Base-by-base conservation (phyloP, 805 yeast species). In the Ogataea kodamae region DNA sequence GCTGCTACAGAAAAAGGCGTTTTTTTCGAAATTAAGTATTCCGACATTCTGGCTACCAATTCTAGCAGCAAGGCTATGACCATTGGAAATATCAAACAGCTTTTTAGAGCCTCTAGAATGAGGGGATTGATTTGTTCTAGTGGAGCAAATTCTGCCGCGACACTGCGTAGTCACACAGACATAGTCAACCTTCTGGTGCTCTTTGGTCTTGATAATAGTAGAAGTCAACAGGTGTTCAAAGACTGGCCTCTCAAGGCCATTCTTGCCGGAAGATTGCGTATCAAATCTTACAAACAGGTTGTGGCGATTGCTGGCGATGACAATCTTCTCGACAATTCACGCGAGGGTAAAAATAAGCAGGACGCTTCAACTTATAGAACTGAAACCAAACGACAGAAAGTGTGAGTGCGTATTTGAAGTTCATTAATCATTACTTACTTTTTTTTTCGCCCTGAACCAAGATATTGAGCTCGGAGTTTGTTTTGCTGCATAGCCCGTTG, bases 1-100 rank as follows among this genome's bases (percentile, higher is more conserved):
- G 77, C 87, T 25, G 96, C 95, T 1, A 68, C 85, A 3, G 81
- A 80, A 12, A 73, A 87, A 31, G 97, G 97, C 2, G 72, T 87
- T 16, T 76, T 77, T 45, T 73, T 92, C 43, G 98, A 92, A 54
- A 70, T 92, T 6, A 70, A 76, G 28, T 90, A 90, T 59, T 55
- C 72, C 6, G 65, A 74, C 19, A 66, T 78, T 25, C 58, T 82
- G 22, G 59, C 50, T 18, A 40, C 51, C 20, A 31, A 39, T 50
- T 15, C 43, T 8, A 39, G 33, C 13, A 43, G 46, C 11, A 68
- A 90, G 42, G 68, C 79, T 24, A 75, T 74, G 34, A 76, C 83
- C 42, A 77, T 89, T 23, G 68, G 78, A 20, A 89, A 87, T 54
- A 74, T 79, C 2, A 68, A 83, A 36, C 79, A 84, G 48, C 70